phyloP scores from a whole-genome alignment of 768 basidiomycete species.

The Harrya chromipes region DNA sequence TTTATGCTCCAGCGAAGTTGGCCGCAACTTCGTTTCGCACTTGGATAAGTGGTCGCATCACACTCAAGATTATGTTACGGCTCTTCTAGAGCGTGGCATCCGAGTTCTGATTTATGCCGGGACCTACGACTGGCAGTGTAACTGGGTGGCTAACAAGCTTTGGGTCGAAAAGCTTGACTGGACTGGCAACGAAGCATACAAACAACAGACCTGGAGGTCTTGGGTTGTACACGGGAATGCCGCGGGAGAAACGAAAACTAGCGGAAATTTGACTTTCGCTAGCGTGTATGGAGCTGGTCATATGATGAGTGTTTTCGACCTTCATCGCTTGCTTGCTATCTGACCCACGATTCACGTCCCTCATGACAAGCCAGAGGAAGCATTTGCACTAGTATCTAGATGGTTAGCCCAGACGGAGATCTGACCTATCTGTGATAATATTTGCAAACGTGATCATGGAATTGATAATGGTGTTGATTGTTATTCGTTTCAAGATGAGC shows the following conservation, averaged over 20 bases:
- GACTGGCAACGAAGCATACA: slow-evolving; percentile 52
- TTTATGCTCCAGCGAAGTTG: slow-evolving; percentile 52
- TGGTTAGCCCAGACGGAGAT: slow-evolving; percentile 52
- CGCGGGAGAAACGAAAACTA: slow-evolving; percentile 56
- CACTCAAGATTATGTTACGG: slow-evolving; percentile 56
- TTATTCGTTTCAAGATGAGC: not conserved
- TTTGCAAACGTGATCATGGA: no score
- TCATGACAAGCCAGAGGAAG: slow-evolving; percentile 65
- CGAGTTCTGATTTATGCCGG: slow-evolving; percentile 55
- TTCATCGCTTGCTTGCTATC: slow-evolving; percentile 15
- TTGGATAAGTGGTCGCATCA: slow-evolving; percentile 59
- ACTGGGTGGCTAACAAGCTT: slow-evolving; percentile 61
- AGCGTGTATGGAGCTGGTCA: slow-evolving; percentile 71
- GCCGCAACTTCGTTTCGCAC: slow-evolving; percentile 47
- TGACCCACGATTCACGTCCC: slow-evolving; percentile 46
- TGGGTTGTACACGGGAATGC: slow-evolving; percentile 55
- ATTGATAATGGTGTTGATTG: no score
- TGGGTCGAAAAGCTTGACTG: slow-evolving; percentile 62
- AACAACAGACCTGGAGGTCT: slow-evolving; percentile 38
- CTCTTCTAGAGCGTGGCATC: slow-evolving; percentile 52
- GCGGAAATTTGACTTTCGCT: slow-evolving; percentile 59
- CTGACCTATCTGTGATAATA: slow-evolving; percentile 19
- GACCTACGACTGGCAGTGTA: slow-evolving; percentile 55
- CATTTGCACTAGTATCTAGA: slow-evolving; percentile 57
- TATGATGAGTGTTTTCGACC: slow-evolving; percentile 46